A percentile compares a stretch with the other conserved stretches of the same genome.
Conservation (phyloP, 495 filamentous ascomycete species). For the Pseudoneurospora amorphoporcata region DNA sequence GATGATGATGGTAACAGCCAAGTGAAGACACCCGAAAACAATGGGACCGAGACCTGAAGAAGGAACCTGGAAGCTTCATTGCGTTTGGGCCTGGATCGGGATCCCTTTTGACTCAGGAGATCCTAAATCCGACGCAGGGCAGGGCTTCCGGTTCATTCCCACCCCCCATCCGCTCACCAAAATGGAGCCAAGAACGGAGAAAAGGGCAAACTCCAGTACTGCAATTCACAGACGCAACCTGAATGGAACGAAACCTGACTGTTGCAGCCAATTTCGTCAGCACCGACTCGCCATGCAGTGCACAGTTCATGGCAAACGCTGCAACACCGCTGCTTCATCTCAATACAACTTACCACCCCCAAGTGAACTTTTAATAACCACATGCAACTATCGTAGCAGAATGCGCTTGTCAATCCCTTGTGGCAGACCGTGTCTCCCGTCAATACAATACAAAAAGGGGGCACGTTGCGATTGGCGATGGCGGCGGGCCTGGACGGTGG, state of each 20-base stretch:
- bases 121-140: not conserved
- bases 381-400: not conserved
- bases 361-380: not conserved
- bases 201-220: not conserved
- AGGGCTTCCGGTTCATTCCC: not conserved
- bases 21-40: not conserved
- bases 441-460: not conserved
- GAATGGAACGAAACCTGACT: not conserved
- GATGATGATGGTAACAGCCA: not conserved
- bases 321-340: not conserved
- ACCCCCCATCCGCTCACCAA: not conserved
- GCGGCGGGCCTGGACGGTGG: not conserved
- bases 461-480: not conserved
- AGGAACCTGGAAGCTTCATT: not conserved
- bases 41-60: not conserved
- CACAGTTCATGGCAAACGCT: not conserved
- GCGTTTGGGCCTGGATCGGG: not conserved
- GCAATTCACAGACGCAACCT: not conserved
- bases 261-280: not conserved
- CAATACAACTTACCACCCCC: not conserved
- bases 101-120: not conserved
- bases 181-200: not conserved
- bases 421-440: not conserved
- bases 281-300: not conserved
- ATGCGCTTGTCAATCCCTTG: not conserved